Percentiles rank a stretch among this genome's conserved stretches.
Conservation (phyloP, 1,284 basidiomycete species). For the Sanghuangporus sanghuang region DNA sequence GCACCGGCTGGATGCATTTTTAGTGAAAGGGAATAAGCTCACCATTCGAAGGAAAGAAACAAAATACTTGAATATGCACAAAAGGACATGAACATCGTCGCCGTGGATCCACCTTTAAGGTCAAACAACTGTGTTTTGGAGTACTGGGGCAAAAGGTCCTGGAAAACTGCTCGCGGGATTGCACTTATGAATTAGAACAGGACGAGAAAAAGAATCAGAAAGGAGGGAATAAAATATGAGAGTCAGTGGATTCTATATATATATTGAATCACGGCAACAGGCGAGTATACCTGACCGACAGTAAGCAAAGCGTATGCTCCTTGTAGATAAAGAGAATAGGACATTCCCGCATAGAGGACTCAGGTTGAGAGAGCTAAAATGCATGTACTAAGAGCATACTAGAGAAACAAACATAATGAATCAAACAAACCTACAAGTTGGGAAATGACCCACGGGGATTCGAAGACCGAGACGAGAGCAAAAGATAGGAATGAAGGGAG, state of each 20-base stretch:
- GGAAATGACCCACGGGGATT: constrained; percentile 42
- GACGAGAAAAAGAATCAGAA: too few relatives aligned
- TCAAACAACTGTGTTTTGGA: constrained; percentile 85
- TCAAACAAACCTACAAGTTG: background rate
- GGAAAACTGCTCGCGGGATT: constrained; percentile 61
- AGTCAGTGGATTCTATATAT: background rate
- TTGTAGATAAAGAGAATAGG: constrained; percentile 39
- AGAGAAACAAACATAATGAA: constrained; percentile 1
- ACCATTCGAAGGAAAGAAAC: background rate
- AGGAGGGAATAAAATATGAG: too few relatives aligned
- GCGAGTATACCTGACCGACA: constrained; percentile 53
- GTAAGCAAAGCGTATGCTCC: constrained; percentile 59
- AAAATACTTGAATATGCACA: constrained; percentile 32
- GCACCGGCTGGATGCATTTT: constrained; percentile 60
- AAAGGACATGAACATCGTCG: constrained; percentile 72
- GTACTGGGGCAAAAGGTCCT: constrained; percentile 63
- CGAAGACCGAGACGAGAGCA: constrained; percentile 54
- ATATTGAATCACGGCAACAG: background rate
- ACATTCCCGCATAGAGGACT: constrained; percentile 71
- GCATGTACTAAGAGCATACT: constrained; percentile 52
- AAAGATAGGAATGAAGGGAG: constrained; percentile 50
- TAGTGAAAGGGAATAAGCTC: constrained; percentile 22
- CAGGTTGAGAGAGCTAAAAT: constrained; percentile 58
- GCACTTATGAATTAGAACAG: constrained; percentile 42
- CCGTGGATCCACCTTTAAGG: constrained; percentile 65